Percentiles rank a stretch among this genome's conserved stretches.
phyloP scores from a whole-genome alignment of 768 basidiomycete species.

The Naganishia friedmannii region DNA sequence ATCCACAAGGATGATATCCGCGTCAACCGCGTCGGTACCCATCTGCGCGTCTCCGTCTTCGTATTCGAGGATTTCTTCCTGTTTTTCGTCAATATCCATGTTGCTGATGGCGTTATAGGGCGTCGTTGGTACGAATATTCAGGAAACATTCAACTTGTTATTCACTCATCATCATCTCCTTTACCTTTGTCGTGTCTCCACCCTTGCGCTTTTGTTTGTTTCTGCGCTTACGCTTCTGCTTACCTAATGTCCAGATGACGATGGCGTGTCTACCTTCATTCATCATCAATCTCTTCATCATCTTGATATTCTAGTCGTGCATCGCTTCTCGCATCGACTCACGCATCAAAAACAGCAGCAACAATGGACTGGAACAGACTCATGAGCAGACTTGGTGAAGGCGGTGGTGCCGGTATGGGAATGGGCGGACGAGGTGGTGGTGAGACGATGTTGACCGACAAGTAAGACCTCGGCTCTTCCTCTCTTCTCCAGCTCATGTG shows the following conservation, averaged over 20 bases:
- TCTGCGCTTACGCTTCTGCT: neutral
- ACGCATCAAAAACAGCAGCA: neutral
- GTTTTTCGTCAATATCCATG: slow-evolving; percentile 23
- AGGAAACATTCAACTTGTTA: neutral
- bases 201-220: neutral
- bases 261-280: slow-evolving; percentile 13
- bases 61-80: slow-evolving; percentile 12
- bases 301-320: neutral
- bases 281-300: neutral
- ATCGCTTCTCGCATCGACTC: neutral
- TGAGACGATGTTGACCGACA: slow-evolving; percentile 26
- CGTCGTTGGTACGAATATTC: neutral
- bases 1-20: neutral
- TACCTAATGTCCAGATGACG: slow-evolving; percentile 15
- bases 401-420: slow-evolving; percentile 33
- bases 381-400: slow-evolving; percentile 28
- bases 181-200: neutral
- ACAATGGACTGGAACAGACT: slow-evolving; percentile 25
- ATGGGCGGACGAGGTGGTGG: slow-evolving; percentile 32
- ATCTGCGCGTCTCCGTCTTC: slow-evolving; percentile 13
- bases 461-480: slow-evolving; percentile 4
- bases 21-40: neutral
- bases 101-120: neutral
- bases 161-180: neutral
- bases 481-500: neutral